A percentile compares a stretch with the other conserved stretches of the same genome.
Conservation (phyloP, 2,329 filamentous ascomycete species). For the Aspergillus pseudonomiae region DNA sequence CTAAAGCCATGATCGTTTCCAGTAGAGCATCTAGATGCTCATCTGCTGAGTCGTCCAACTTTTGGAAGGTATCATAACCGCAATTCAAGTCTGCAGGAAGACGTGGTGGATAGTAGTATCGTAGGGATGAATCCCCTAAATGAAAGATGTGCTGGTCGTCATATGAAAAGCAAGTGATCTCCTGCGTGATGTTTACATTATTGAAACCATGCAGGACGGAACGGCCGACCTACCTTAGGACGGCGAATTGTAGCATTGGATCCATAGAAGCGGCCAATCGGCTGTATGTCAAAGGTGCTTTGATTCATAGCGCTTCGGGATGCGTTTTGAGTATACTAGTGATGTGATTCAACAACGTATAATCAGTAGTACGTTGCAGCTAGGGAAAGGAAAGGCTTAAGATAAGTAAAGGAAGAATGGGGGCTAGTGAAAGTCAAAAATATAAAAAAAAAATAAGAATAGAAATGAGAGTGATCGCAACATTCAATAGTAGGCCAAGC, state of each 20-base stretch:
- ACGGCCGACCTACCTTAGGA: slow-evolving; percentile 61
- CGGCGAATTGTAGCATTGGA: slow-evolving; percentile 71
- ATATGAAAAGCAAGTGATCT: slow-evolving; percentile 93
- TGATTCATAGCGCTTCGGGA: slow-evolving; percentile 32
- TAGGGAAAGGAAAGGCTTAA: background rate
- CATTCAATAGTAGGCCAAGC: background rate
- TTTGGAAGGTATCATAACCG: slow-evolving; percentile 81
- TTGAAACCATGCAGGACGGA: background rate
- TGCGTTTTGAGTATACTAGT: background rate
- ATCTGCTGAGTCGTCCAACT: slow-evolving; percentile 79
- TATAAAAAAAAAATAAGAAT: background rate
- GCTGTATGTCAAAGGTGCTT: slow-evolving; percentile 65
- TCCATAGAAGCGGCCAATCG: slow-evolving; percentile 69
- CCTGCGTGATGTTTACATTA: slow-evolving; percentile 54
- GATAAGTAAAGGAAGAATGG: no score
- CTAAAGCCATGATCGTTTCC: slow-evolving; percentile 72
- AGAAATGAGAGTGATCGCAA: background rate
- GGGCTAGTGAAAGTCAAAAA: no score
- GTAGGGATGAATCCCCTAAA: slow-evolving; percentile 76
- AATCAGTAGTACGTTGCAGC: background rate
- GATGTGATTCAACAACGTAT: background rate
- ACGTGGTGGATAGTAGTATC: slow-evolving; percentile 81
- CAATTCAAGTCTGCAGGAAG: slow-evolving; percentile 73
- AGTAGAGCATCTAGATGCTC: slow-evolving; percentile 86
- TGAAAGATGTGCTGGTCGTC: slow-evolving; percentile 78